Percentiles rank a stretch among this genome's conserved stretches.
Conservation (phyloP, 106 monocot species). For the Cymbidium sinense region DNA sequence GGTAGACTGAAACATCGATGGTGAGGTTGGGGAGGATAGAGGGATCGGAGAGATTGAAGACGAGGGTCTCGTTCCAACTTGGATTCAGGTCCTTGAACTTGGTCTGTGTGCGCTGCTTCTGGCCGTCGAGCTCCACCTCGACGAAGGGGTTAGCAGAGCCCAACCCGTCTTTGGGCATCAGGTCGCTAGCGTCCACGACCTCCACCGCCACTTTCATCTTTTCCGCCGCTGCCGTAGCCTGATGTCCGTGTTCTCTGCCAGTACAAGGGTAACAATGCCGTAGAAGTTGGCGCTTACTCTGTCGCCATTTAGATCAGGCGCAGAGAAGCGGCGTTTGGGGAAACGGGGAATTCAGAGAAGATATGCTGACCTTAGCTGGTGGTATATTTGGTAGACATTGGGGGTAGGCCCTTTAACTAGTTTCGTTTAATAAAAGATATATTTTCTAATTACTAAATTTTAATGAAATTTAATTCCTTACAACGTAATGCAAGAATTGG, state of each 20-base stretch:
- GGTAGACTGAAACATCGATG: constrained; percentile 64
- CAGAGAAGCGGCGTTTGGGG: too few species aligned
- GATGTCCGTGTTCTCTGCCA: not conserved
- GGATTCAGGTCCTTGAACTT: constrained; percentile 58
- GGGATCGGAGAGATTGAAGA: constrained; percentile 57
- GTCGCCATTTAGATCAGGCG: not conserved
- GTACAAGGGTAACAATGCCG: not conserved
- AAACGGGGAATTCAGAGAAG: too few species aligned
- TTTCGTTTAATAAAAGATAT: too few species aligned
- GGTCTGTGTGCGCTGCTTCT: constrained; percentile 60
- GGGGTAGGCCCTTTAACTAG: too few species aligned
- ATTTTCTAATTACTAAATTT: too few species aligned
- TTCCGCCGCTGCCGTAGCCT: not conserved
- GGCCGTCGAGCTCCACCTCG: constrained; percentile 62
- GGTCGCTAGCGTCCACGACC: constrained; percentile 63
- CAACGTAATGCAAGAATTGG: too few species aligned
- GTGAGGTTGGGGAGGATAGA: constrained; percentile 23
- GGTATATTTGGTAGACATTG: too few species aligned
- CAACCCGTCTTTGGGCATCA: constrained; percentile 71
- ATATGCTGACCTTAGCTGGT: too few species aligned
- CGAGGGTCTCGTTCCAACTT: constrained; percentile 60
- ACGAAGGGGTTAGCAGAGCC: constrained; percentile 74
- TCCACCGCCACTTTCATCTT: constrained; percentile 62
- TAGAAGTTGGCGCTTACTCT: not conserved
- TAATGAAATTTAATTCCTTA: too few species aligned